These are phyloP conservation scores for Marasmius oreades DNA, from an alignment of 1,284 basidiomycete species.

Conservation along the genomic window DNA sequence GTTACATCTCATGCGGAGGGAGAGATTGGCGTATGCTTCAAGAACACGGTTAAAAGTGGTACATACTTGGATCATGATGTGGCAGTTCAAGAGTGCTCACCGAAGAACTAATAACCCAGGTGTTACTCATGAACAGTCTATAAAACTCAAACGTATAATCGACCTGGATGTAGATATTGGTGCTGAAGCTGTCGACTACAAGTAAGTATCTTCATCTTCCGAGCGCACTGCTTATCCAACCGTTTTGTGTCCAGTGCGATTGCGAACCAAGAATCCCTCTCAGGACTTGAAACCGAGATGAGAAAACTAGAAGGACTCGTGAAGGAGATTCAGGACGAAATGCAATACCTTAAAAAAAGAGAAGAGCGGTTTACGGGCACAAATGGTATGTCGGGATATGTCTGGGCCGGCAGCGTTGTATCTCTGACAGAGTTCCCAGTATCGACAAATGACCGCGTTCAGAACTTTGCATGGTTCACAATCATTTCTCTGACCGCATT, in stretches of 20 bases:
- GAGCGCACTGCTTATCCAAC: background rate
- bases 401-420: constrained; percentile 7
- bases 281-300: constrained; percentile 97
- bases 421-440: constrained; percentile 44
- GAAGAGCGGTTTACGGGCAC: constrained; percentile 91
- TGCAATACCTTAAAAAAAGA: constrained; percentile 87
- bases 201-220: constrained; percentile 49
- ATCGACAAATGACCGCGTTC: constrained; percentile 89
- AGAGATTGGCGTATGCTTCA: constrained; percentile 94
- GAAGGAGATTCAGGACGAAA: constrained; percentile 92
- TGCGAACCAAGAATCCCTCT: constrained; percentile 96
- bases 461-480: constrained; percentile 91
- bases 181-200: constrained; percentile 98
- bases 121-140: constrained; percentile 40
- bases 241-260: constrained; percentile 69
- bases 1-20: constrained; percentile 93
- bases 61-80: constrained; percentile 31
- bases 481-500: constrained; percentile 78
- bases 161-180: constrained; percentile 98
- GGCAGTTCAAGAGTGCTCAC: constrained; percentile 1
- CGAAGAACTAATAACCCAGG: constrained; percentile 30
- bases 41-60: constrained; percentile 75
- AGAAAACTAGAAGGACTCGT: constrained; percentile 93
- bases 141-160: constrained; percentile 61
- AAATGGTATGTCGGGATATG: constrained; percentile 64